Evolutionary conservation across 495 filamentous ascomycete species (phyloP), one percentile per base, ranked within the genome.

Genomic region (Achaetomiella virescens): DNA sequence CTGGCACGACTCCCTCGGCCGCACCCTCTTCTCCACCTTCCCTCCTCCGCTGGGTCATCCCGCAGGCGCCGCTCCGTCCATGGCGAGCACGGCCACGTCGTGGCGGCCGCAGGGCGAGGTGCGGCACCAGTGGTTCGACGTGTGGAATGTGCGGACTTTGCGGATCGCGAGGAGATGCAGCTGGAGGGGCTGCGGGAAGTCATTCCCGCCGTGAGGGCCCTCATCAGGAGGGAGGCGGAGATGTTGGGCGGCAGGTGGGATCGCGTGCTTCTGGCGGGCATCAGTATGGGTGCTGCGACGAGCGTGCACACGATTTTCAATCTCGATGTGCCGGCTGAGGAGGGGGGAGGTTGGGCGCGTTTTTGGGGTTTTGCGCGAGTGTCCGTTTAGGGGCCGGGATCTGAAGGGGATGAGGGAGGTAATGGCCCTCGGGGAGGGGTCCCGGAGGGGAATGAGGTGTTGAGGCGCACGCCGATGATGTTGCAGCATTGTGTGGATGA

Each of bases 281-380:
- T 72, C 4, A 68, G 66, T 24, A 66, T 69, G 63, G 73, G 69
- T 11, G 69, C 62, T 58, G 82, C 82, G 6, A 74, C 72, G 6
- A 64, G 70, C 6, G 59, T 80, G 15, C 66, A 75, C 38, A 61
- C 66, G 7, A 60, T 81, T 9, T 56, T 83, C 14, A 69, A 63
- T 22, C 31, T 71, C 4, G 46, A 65, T n/a, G 38, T 55, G 33
- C 49, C 51, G 7, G 27, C 8, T 58, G 59, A 2, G 38, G 56
- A 38, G 65, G 42, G 27, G 31, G 51, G 18, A 35, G 57, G 25
- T 48, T 74, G 29, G 73, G 64, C 14, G 81, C 66, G 2, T 74
- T 81, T 48, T 61, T 84, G 54, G 82, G 81, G 10, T 76, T 85
- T 64, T 77, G 75, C 59, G 77, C 78, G 48, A 81, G 72, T 61